Conservation (phyloP, 345 rosid genomes). For the Euphorbia lathyris region DNA sequence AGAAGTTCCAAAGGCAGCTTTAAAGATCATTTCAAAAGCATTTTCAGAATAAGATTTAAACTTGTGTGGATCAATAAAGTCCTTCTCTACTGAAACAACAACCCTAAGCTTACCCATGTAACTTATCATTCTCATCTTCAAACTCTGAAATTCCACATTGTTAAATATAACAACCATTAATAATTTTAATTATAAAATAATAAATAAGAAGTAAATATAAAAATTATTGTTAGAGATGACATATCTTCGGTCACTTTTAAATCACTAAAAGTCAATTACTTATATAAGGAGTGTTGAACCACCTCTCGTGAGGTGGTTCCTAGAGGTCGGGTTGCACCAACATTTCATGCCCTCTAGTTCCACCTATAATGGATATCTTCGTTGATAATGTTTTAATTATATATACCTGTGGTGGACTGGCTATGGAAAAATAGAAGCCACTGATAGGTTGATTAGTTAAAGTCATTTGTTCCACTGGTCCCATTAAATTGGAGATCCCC, state of each 20-base stretch:
- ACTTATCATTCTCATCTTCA: constrained; percentile 25
- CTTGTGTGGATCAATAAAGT: constrained; percentile 33
- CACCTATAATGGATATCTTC: no score
- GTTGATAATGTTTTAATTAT: neutral
- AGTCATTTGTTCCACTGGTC: constrained; percentile 39
- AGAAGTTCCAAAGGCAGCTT: constrained; percentile 14
- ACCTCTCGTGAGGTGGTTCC: no score
- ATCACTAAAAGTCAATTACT: no score
- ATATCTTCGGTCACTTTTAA: no score
- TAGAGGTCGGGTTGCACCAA: no score
- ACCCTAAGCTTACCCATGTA: constrained; percentile 36
- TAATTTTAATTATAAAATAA: no score
- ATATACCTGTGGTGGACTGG: constrained; percentile 41
- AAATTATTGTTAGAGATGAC: no score
- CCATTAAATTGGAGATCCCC: constrained; percentile 36
- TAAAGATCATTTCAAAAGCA: constrained; percentile 28
- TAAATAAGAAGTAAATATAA: no score
- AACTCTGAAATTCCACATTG: constrained; percentile 23
- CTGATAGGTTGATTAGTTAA: constrained; percentile 38
- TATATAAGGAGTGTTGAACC: no score
- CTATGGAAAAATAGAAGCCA: constrained; percentile 38
- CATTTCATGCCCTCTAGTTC: no score
- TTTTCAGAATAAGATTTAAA: constrained; percentile 20
- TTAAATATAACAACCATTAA: no score
- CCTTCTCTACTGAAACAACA: constrained; percentile 29